phyloP scores from a whole-genome alignment of 352 stramenopile genomes.

The Phytophthora sojae region DNA sequence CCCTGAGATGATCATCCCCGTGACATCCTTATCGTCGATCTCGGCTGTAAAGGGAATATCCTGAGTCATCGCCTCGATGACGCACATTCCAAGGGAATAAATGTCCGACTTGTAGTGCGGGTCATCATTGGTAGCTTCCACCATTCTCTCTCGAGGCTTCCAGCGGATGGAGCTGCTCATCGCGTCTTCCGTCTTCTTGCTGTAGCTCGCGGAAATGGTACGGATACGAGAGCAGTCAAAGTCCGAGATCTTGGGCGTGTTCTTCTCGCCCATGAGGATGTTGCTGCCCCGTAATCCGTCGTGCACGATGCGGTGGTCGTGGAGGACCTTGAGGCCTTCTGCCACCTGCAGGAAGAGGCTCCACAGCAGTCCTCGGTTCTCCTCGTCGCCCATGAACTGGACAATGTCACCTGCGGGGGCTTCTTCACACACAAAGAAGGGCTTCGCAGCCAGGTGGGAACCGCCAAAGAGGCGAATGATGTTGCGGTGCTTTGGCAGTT shows the following conservation, averaged over 20 bases:
- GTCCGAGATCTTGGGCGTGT: conserved; percentile 30
- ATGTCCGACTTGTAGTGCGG: conserved; percentile 25
- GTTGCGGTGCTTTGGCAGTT: conserved; percentile 31
- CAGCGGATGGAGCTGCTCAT: conserved; percentile 19
- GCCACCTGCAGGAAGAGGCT: conserved; percentile 32
- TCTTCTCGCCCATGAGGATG: conserved; percentile 62
- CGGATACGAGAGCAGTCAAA: conserved; percentile 25
- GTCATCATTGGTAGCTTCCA: not conserved
- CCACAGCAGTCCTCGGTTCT: conserved; percentile 15
- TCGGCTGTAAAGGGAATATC: conserved; percentile 16
- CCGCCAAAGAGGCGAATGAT: conserved; percentile 40
- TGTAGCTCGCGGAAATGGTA: conserved; percentile 2
- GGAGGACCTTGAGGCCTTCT: conserved; percentile 61
- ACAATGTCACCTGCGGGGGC: conserved; percentile 22
- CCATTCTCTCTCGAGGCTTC: conserved; percentile 25
- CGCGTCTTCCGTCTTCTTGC: not conserved
- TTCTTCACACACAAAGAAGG: conserved; percentile 39
- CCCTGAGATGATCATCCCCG: conserved; percentile 1
- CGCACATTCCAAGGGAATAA: conserved; percentile 44
- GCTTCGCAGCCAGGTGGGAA: conserved; percentile 28
- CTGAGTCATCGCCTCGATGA: conserved; percentile 37
- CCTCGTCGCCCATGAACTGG: conserved; percentile 14
- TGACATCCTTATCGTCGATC: conserved; percentile 1
- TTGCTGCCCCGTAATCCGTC: conserved; percentile 83
- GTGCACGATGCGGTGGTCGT: conserved; percentile 61